A percentile compares a stretch with the other conserved stretches of the same genome.
Evolutionary conservation across 805 yeast genomes (phyloP).

Genomic region (Scheffersomyces ergatensis): DNA sequence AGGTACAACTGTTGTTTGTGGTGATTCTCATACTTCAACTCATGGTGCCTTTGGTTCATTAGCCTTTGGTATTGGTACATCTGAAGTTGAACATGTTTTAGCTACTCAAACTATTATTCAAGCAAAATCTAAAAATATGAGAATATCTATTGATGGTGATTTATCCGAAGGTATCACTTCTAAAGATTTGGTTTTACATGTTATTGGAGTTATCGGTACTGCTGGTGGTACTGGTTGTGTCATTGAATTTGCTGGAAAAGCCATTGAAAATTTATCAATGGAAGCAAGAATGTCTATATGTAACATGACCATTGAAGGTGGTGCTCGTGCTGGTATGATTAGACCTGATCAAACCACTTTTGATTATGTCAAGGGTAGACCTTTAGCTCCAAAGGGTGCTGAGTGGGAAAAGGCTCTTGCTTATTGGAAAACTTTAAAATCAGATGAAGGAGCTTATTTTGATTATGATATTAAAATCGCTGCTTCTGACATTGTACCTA

Average conservation of each 20-base stretch:
- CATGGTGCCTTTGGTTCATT: conserved; percentile 98
- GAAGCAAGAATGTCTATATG: conserved; percentile 99
- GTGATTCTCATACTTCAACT: conserved; percentile 98
- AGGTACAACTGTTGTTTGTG: conserved; percentile 98
- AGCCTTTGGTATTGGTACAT: conserved; percentile 98
- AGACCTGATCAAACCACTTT: conserved; percentile 90
- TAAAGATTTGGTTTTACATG: conserved; percentile 90
- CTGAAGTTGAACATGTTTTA: conserved; percentile 97
- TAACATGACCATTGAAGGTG: conserved; percentile 98
- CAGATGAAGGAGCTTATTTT: conserved; percentile 88
- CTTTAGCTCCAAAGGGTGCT: conserved; percentile 88
- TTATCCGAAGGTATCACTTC: conserved; percentile 89
- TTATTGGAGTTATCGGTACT: conserved; percentile 95
- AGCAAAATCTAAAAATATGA: conserved; percentile 94
- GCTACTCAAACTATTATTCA: conserved; percentile 97
- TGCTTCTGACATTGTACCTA: conserved; percentile 86
- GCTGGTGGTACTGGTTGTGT: conserved; percentile 99
- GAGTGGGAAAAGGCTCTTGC: conserved; percentile 93
- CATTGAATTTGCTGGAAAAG: conserved; percentile 94
- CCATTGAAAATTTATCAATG: conserved; percentile 85
- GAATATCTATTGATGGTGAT: conserved; percentile 81
- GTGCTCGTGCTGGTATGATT: conserved; percentile 99
- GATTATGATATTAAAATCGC: conserved; percentile 80
- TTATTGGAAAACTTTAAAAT: conserved; percentile 85
- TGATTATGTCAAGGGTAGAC: conserved; percentile 88